Evolutionary conservation across 108 stramenopile species (phyloP).

Genomic region (Conticribra weissflogii): DNA sequence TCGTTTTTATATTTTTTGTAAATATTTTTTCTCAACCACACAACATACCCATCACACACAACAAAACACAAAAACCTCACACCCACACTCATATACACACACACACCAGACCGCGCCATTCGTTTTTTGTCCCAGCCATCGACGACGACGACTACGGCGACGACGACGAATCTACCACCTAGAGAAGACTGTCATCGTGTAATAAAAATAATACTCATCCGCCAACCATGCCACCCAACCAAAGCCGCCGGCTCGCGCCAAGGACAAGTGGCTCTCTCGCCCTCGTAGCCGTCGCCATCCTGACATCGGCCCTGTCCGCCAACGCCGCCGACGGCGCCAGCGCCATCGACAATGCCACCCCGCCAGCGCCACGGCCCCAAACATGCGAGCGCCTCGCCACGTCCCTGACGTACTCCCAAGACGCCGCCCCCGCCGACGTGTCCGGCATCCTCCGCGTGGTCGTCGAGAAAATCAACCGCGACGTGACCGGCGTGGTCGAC

Average conservation of each 20-base stretch:
- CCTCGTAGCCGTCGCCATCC: background rate
- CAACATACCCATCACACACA: too few relatives aligned
- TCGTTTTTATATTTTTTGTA: too few relatives aligned
- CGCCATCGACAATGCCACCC: background rate
- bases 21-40: too few relatives aligned
- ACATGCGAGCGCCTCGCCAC: constrained; percentile 78
- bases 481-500: constrained; percentile 81
- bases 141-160: too few relatives aligned
- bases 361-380: background rate
- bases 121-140: too few relatives aligned
- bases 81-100: too few relatives aligned
- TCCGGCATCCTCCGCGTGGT: constrained; percentile 79
- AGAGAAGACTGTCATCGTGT: background rate
- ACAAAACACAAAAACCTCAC: too few relatives aligned
- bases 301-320: background rate
- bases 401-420: constrained; percentile 79
- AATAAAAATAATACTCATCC: background rate
- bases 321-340: background rate
- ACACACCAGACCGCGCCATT: too few relatives aligned
- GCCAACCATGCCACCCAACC: background rate
- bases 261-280: too few relatives aligned
- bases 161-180: too few relatives aligned
- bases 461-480: constrained; percentile 76
- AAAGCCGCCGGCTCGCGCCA: background rate
- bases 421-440: constrained; percentile 81